Base-by-base conservation (phyloP, 1,284 basidiomycete species). In the Ustilago bromivora region DNA sequence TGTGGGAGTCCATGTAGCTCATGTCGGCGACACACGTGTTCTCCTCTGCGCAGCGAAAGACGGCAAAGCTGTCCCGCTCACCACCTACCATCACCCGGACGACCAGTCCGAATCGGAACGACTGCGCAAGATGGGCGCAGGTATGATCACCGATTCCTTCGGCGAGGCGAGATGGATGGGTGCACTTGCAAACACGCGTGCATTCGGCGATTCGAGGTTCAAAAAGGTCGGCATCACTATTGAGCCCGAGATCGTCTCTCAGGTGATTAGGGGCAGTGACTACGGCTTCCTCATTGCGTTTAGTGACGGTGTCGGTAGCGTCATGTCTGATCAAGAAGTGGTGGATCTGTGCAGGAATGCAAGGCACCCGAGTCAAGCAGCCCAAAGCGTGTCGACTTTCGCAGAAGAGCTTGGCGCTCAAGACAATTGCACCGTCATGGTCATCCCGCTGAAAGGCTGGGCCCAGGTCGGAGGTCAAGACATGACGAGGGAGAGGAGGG, bases 91-190 rank as follows among this genome's bases (percentile, higher is more conserved):
- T 86, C 96, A 98, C 86, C 93, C 95, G 17, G 96, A 98, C 82
- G 90, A 94, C 28, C 92, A 91, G 28, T 89, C 92, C 19, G 97
- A 99, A 86, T 91, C 94, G 12, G 91, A 91, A 49, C 89, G 96
- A 35, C 88, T 99, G 57, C 91, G 96, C 52, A 90, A 92, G 65
- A 93, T 95, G 90, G 96, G 95, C 10, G 92, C 92, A 8, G 92
- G 94, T 1, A 88, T 97, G 34, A 93, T 98, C 54, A 94, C 94
- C 5, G 96, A 99, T 86, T 95, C 94, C 4, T 99, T 95, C 83
- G 96, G 97, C 38, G 96, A 99, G 88, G 91, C 92, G 49, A 89
- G 95, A 49, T 98, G 95, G 95, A 98, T 98, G 92, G 96, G 96
- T 9, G 94, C 92, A 1, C 88, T 99, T 23, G 94, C 92, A 52